Base-by-base conservation (phyloP, 345 rosid genomes). In the Ceriops decandra region DNA sequence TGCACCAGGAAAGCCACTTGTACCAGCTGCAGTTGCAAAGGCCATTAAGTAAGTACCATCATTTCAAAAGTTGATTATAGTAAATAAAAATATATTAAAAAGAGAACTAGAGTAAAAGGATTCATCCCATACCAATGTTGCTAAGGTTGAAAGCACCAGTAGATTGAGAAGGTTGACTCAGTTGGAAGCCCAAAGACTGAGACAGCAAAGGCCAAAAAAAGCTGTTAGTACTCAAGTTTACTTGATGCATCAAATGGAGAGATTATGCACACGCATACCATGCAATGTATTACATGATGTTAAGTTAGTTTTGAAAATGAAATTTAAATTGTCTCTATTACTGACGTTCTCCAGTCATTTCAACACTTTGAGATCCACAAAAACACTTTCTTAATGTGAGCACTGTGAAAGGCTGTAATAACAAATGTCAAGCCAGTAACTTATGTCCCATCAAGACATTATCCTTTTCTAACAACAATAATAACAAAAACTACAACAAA, bases 91-190 rank as follows among this genome's bases (percentile, higher is more conserved):
- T 51, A 36, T 30, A 27, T 60, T 19, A 42, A 26, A 52, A 1
- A 57, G 52, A 63, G 4, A 26, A 11, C 20, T 47, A 63, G n/a
- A 38, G 42, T 22, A 58, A 21, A 36, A 58, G 38, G 72, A 90
- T 92, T 95, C 80, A 80, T 5, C 83, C 59, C 80, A 77, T 91
- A 71, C 87, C 83, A 19, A 70, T 78, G 79, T 86, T 87, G 80
- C 71, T 65, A 74, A 88, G 82, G 64, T 68, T 56, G 79, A 85
- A 85, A 75, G 78, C 69, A 79, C 82, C 57, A 26, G 74, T 7
- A 56, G 81, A 21, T 78, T 86, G 95, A 72, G 90, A 68, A 57
- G 88, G 84, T 63, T 83, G 86, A 71, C 85, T 63, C 63, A 69
- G 64, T 77, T 83, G 97, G 70, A 77, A 81, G 22, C 84, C 73